Percentiles rank a stretch among this genome's conserved stretches.
phyloP scores from a whole-genome alignment of 805 yeast genomes.

The Candida railenensis region DNA sequence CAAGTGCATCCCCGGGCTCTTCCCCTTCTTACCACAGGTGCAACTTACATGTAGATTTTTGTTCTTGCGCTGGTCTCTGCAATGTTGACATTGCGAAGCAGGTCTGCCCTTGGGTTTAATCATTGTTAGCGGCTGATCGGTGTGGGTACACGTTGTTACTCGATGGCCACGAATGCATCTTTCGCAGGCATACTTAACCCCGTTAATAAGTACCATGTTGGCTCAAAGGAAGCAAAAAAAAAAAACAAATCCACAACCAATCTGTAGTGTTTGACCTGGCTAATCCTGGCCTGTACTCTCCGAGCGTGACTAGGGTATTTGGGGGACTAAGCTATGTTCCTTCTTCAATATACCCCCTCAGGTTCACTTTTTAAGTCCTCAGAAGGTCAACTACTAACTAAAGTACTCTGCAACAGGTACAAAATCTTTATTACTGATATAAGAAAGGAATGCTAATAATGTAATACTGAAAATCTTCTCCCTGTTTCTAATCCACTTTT shows the following conservation, averaged over 20 bases:
- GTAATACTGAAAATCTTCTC: too few species aligned
- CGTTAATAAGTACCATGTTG: constrained; percentile 86
- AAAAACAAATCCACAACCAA: too few species aligned
- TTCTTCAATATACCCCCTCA: not conserved
- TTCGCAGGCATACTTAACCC: constrained; percentile 94
- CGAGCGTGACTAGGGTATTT: too few species aligned
- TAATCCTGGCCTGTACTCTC: too few species aligned
- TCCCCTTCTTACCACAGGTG: constrained; percentile 60
- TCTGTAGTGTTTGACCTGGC: too few species aligned
- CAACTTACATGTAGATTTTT: constrained; percentile 71
- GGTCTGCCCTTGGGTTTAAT: constrained; percentile 98
- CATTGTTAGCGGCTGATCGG: constrained; percentile 86
- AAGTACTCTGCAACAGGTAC: not conserved
- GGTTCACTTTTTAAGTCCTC: not conserved
- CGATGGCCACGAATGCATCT: constrained; percentile 96
- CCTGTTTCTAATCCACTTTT: too few species aligned
- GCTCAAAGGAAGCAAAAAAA: too few species aligned
- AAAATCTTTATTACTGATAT: too few species aligned
- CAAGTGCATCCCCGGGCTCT: constrained; percentile 36
- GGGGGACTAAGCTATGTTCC: too few species aligned
- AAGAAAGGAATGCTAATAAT: not conserved
- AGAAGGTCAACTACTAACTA: not conserved
- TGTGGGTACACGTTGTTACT: constrained; percentile 90
- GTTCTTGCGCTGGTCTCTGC: constrained; percentile 69
- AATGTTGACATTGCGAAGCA: constrained; percentile 84